These are phyloP conservation scores for Phellinidium pouzarii DNA, from an alignment of 1,284 basidiomycete genomes.

Conservation along the genomic window DNA sequence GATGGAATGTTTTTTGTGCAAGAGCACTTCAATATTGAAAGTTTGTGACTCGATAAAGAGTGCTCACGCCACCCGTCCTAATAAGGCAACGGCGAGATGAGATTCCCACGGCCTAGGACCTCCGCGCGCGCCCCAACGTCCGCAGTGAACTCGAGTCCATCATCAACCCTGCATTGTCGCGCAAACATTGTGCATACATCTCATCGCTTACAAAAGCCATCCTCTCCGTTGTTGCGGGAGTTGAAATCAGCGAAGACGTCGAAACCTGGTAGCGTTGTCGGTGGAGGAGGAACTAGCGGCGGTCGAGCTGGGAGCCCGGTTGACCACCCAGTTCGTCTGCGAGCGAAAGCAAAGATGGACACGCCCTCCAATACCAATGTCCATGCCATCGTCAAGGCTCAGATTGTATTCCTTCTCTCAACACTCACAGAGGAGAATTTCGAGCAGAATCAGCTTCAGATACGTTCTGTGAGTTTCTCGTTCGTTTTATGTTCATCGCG, in stretches of 20 bases:
- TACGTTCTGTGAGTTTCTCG: conserved; percentile 69
- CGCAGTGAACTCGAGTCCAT: conserved; percentile 8
- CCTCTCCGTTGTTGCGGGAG: conserved; percentile 7
- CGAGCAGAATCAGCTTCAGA: conserved; percentile 85
- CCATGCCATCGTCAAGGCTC: conserved; percentile 77
- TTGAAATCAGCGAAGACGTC: conserved; percentile 13
- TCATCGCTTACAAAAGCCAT: neutral
- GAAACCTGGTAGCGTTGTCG: conserved; percentile 14
- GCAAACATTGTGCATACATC: conserved; percentile 14
- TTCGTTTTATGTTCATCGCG: neutral
- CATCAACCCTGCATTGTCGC: conserved; percentile 6
- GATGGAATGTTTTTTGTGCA: too few relatives aligned
- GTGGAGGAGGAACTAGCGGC: conserved; percentile 17
- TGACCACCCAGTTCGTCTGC: conserved; percentile 7
- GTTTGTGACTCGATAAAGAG: too few relatives aligned
- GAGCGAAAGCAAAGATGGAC: conserved; percentile 26
- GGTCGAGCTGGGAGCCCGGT: conserved; percentile 17
- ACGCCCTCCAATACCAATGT: conserved; percentile 44
- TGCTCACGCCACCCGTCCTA: neutral
- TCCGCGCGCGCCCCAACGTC: too few relatives aligned
- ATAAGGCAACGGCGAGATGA: neutral
- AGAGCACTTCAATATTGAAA: too few relatives aligned
- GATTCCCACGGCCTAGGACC: neutral
- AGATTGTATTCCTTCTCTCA: conserved; percentile 90
- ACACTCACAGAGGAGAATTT: conserved; percentile 94